A percentile compares a stretch with the other conserved stretches of the same genome.
These are phyloP conservation scores for Venturia nashicola DNA, from an alignment of 2,329 filamentous ascomycete species.

Conservation along the genomic window DNA sequence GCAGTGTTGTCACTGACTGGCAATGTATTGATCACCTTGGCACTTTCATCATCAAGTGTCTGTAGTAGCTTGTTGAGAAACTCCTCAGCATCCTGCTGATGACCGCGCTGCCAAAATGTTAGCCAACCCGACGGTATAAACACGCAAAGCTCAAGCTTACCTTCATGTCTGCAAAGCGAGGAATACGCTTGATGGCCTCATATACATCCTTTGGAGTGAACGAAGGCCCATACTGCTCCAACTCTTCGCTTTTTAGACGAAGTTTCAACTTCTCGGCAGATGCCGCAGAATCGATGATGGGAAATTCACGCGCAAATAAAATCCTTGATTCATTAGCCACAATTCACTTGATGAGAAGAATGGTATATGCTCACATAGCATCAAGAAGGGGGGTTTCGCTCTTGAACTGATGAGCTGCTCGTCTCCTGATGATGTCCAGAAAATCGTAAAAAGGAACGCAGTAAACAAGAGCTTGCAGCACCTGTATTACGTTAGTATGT, in stretches of 20 bases:
- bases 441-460: conserved; percentile 93
- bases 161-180: conserved; percentile 85
- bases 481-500: conserved; percentile 41
- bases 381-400: conserved; percentile 89
- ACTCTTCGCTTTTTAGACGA: conserved; percentile 65
- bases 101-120: conserved; percentile 53
- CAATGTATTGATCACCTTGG: conserved; percentile 53
- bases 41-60: conserved; percentile 86
- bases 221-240: conserved; percentile 81
- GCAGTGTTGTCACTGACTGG: conserved; percentile 17
- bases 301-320: conserved; percentile 90
- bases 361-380: conserved; percentile 56
- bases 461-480: conserved; percentile 89
- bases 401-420: conserved; percentile 82
- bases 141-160: conserved; percentile 37
- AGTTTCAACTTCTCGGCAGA: conserved; percentile 62
- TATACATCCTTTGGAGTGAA: conserved; percentile 95
- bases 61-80: conserved; percentile 90
- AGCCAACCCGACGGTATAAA: not conserved
- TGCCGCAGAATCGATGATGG: conserved; percentile 65
- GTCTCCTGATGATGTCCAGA: conserved; percentile 72
- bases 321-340: conserved; percentile 45
- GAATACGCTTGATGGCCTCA: conserved; percentile 74
- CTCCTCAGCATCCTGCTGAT: conserved; percentile 96
- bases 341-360: conserved; percentile 6